Conservation (phyloP, 208 protist genomes). For the Leishmania tarentolae region DNA sequence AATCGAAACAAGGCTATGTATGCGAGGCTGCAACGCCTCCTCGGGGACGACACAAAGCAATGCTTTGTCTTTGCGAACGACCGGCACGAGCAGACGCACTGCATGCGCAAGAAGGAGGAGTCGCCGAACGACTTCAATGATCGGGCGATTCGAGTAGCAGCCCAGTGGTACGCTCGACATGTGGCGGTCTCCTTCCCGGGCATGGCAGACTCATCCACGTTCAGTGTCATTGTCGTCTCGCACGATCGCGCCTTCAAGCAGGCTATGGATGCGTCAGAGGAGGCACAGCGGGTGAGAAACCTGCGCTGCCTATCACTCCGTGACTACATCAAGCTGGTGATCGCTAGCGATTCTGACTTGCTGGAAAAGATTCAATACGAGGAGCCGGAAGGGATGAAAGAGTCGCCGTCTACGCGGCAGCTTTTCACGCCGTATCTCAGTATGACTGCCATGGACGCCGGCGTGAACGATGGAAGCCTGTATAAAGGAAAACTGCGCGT, state of each 20-base stretch:
- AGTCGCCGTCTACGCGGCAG: constrained; percentile 36
- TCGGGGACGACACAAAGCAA: constrained; percentile 63
- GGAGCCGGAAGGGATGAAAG: constrained; percentile 74
- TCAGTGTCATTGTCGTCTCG: constrained; percentile 58
- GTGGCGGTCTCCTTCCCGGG: constrained; percentile 44
- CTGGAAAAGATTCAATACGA: constrained; percentile 85
- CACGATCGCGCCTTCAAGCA: constrained; percentile 70
- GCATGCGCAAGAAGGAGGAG: constrained; percentile 66
- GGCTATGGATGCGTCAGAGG: constrained; percentile 37
- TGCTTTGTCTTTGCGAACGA: constrained; percentile 95
- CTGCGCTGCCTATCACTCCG: constrained; percentile 68
- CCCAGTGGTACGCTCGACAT: constrained; percentile 89
- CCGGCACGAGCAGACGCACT: constrained; percentile 89
- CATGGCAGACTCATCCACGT: neutral
- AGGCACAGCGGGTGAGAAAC: constrained; percentile 33
- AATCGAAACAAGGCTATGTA: constrained; percentile 91
- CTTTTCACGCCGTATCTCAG: constrained; percentile 67
- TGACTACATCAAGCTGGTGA: constrained; percentile 52
- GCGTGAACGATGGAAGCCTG: constrained; percentile 60
- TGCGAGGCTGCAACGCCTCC: constrained; percentile 77
- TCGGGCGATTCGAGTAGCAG: constrained; percentile 80
- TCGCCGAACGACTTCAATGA: constrained; percentile 91
- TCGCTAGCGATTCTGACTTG: constrained; percentile 68
- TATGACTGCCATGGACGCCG: constrained; percentile 48
- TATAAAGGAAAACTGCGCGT: constrained; percentile 80